Base-by-base conservation (phyloP, 2,329 filamentous ascomycete genomes). In the Alternaria viburni region DNA sequence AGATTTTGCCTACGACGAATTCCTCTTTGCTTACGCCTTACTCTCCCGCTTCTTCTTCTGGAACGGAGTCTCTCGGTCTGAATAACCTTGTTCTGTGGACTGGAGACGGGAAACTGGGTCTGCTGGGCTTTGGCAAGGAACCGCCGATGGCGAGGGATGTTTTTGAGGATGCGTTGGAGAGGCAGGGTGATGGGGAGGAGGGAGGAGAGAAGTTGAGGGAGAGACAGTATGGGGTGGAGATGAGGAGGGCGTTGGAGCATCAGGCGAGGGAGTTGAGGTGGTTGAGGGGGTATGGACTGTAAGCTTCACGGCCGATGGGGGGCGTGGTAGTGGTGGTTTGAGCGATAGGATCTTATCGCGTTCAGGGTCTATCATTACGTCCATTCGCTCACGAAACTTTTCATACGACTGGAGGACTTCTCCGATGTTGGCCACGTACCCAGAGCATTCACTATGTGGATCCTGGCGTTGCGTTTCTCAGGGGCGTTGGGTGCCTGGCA, bases 21-120 rank as follows among this genome's bases (percentile, higher is more conserved):
- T 87, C 54, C 9, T 70, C 70, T 2, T 52, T 68, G 5, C 30
- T 59, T 3, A 10, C 52, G 1, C 43, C 56, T 9, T 54, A 51
- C 32, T 56, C 49, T 3, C 19, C 41, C 19, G 30, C 55, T 41
- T 25, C 36, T 41, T 25, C 36, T 9, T 36, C 32, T 36, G 28
- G 28, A 12, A 32, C 30, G 7, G 30, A 32, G 12, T 13, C 12
- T 7, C 30, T 32, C 6, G 30, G 81, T 15, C 57, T 80, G 43
- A 89, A 93, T 72, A 90, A 95, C 70, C 80, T 97, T 12, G 79
- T 97, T 5, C 84, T 97, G 50, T 97, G 93, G 93, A 97, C 93
- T 0, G 94, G 93, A 17, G 93, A 97, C 44, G 83, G 83, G 62
- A 90, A 89, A 67, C 82, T 97, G 50, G 94, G 93, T 0, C 83